Evolutionary conservation across 306 rosid genomes (phyloP).

Genomic region (Pueraria montana): DNA sequence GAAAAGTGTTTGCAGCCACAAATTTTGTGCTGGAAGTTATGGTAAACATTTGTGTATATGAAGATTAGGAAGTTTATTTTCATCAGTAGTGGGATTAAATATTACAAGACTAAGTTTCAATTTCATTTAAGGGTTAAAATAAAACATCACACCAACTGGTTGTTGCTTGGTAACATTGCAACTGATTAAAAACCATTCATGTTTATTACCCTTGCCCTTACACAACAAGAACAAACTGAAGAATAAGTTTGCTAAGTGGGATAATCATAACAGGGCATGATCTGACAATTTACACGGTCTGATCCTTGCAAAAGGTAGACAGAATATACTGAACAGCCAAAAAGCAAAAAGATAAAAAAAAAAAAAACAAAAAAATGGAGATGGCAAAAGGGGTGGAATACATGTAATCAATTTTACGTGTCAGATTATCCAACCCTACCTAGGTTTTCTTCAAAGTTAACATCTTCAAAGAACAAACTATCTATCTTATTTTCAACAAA

Average conservation of each 20-base stretch:
- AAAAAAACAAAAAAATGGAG: not conserved
- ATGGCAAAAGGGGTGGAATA: not conserved
- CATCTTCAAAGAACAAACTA: constrained; percentile 7
- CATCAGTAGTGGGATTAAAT: not conserved
- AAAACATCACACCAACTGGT: not conserved
- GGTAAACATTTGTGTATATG: not conserved
- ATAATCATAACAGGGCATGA: no score
- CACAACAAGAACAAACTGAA: no score
- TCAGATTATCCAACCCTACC: constrained; percentile 12
- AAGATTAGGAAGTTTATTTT: constrained; percentile 20
- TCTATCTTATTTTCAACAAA: not conserved
- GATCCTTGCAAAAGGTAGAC: not conserved
- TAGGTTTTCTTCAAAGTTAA: not conserved
- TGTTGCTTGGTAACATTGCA: not conserved
- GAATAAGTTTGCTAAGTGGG: no score
- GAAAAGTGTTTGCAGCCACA: constrained; percentile 28
- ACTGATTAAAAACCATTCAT: constrained; percentile 17
- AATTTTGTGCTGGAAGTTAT: constrained; percentile 7
- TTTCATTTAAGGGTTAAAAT: not conserved
- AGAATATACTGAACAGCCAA: not conserved
- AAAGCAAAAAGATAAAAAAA: not conserved
- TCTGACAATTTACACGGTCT: no score
- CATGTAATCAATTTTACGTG: no score
- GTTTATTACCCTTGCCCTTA: no score
- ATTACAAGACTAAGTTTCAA: constrained; percentile 6